Evolutionary conservation across 495 filamentous ascomycete genomes (phyloP).

Genomic region (Aspergillus ostianus): DNA sequence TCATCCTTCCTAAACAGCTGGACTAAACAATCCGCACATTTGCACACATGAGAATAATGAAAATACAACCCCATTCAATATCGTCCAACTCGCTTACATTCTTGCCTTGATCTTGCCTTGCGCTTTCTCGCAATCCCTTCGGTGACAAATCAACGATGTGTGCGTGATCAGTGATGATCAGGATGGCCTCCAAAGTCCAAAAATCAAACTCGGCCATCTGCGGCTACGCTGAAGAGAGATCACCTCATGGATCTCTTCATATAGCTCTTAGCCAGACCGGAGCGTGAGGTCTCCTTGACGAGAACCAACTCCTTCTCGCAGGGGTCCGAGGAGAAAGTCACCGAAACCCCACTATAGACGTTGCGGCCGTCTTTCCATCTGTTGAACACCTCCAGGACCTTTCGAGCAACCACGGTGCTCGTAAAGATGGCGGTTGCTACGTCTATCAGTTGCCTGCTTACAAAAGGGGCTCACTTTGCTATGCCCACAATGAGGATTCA

Average conservation of each 20-base stretch:
- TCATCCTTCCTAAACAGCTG: not conserved
- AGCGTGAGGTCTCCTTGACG: slow-evolving; percentile 20
- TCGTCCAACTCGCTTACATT: not conserved
- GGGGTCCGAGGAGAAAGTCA: slow-evolving; percentile 36
- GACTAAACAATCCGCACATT: not conserved
- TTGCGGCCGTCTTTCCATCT: slow-evolving; percentile 24
- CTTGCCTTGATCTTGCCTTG: not conserved
- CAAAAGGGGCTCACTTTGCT: not conserved
- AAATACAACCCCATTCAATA: slow-evolving; percentile 1
- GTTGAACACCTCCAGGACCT: slow-evolving; percentile 29
- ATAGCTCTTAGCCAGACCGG: slow-evolving; percentile 16
- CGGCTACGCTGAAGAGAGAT: not conserved
- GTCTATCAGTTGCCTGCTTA: slow-evolving; percentile 12
- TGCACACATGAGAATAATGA: not conserved
- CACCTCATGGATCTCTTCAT: slow-evolving; percentile 17
- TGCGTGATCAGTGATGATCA: too few relatives aligned
- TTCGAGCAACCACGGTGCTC: slow-evolving; percentile 32
- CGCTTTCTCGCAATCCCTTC: too few relatives aligned
- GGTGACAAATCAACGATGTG: too few relatives aligned
- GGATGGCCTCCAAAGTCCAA: not conserved
- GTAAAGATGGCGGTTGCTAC: slow-evolving; percentile 37
- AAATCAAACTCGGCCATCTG: not conserved
- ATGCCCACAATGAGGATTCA: not conserved
- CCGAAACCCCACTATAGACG: slow-evolving; percentile 29
- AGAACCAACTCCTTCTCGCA: slow-evolving; percentile 35